Conservation (phyloP, 345 rosid species). For the Camelina sativa region DNA sequence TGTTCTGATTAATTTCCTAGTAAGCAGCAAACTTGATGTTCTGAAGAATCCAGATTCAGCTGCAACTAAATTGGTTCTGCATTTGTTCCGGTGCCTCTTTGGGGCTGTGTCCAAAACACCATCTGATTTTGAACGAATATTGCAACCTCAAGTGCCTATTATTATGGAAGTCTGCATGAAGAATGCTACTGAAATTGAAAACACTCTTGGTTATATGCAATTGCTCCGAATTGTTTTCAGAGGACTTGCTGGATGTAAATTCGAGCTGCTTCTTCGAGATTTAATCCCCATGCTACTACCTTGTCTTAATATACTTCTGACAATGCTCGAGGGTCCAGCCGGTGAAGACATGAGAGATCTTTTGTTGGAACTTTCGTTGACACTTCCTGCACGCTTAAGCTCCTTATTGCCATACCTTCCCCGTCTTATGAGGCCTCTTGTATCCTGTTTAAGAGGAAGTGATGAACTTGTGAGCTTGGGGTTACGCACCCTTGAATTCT, state of each 20-base stretch:
- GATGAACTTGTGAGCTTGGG: slow-evolving; percentile 90
- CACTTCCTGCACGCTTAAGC: slow-evolving; percentile 97
- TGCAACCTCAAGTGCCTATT: slow-evolving; percentile 94
- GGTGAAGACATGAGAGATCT: slow-evolving; percentile 91
- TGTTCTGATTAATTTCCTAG: slow-evolving; percentile 87
- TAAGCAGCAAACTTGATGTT: slow-evolving; percentile 79
- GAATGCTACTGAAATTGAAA: slow-evolving; percentile 93
- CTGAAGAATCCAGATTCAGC: slow-evolving; percentile 88
- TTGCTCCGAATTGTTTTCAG: slow-evolving; percentile 90
- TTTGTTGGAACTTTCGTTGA: slow-evolving; percentile 89
- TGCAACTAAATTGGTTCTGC: slow-evolving; percentile 84
- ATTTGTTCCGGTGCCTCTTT: slow-evolving; percentile 85
- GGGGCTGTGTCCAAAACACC: slow-evolving; percentile 90
- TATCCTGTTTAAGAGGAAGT: slow-evolving; percentile 83
- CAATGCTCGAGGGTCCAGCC: slow-evolving; percentile 96
- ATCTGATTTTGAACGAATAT: slow-evolving; percentile 89
- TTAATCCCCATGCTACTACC: slow-evolving; percentile 86
- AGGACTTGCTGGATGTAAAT: slow-evolving; percentile 94
- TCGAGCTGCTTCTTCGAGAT: slow-evolving; percentile 86
- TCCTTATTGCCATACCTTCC: slow-evolving; percentile 89
- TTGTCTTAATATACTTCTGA: slow-evolving; percentile 81
- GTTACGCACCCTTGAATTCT: slow-evolving; percentile 94
- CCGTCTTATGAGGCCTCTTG: slow-evolving; percentile 93
- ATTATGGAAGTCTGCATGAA: slow-evolving; percentile 95
- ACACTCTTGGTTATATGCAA: slow-evolving; percentile 89